Evolutionary conservation across 495 filamentous ascomycete genomes (phyloP).

Genomic region (Staphylotrichum longicolle): DNA sequence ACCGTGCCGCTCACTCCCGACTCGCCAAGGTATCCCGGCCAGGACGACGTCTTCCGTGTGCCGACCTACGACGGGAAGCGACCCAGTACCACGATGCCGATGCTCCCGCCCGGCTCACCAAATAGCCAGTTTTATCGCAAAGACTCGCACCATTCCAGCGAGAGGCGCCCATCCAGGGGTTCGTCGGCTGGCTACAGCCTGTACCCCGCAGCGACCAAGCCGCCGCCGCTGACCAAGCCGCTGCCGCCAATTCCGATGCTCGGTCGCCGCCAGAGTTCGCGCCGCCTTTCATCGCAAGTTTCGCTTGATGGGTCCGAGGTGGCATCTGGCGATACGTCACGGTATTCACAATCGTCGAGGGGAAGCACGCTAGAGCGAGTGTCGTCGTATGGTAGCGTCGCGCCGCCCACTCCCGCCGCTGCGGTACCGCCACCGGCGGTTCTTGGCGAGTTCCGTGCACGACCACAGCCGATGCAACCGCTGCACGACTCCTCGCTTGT

Average conservation of each 20-base stretch:
- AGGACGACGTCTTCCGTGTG: conserved; percentile 18
- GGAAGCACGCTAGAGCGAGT: conserved; percentile 18
- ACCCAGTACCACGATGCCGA: not conserved
- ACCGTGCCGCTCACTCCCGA: conserved; percentile 13
- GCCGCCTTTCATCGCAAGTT: conserved; percentile 22
- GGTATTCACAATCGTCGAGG: conserved; percentile 18
- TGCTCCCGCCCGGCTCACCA: conserved; percentile 11
- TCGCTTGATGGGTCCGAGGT: conserved; percentile 25
- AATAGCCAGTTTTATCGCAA: conserved; percentile 20
- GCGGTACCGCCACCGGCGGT: conserved; percentile 6
- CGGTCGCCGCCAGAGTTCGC: conserved; percentile 13
- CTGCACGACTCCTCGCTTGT: conserved; percentile 14
- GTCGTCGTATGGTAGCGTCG: conserved; percentile 2
- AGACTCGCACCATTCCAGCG: conserved; percentile 24
- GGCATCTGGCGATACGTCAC: conserved; percentile 19
- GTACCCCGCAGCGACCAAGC: conserved; percentile 25
- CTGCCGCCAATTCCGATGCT: conserved; percentile 27
- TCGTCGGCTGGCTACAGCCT: conserved; percentile 28
- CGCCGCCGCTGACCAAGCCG: conserved; percentile 24
- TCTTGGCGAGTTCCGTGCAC: conserved; percentile 6
- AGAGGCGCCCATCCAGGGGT: conserved; percentile 27
- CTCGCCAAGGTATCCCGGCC: conserved; percentile 10
- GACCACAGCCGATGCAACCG: conserved; percentile 15
- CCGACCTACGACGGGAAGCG: conserved; percentile 16
- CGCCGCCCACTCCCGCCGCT: conserved; percentile 3